Base-by-base conservation (phyloP, 768 basidiomycete species). In the Rhizopogon roseolus region DNA sequence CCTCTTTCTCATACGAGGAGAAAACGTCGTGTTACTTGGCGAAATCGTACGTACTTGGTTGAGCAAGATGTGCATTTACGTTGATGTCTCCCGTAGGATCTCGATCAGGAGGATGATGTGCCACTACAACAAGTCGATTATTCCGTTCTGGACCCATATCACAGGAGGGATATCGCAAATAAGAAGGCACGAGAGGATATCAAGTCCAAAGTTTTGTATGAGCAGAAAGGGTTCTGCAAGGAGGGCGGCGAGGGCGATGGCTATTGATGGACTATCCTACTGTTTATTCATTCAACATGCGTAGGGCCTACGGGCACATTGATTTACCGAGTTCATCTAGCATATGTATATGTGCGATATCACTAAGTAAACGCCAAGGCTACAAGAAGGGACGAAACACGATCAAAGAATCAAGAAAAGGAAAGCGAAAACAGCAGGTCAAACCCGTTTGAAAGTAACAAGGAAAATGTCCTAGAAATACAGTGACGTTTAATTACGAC, bases 191-290 rank as follows among this genome's bases (percentile, higher is more conserved):
- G 84, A n/a, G 95, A 97, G 61, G 88, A 92, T 53, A 70, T 74
- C 64, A 93, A 92, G 70, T 84, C 93, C 34, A 81, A 90, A 62
- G 79, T 96, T 40, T 73, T 98, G 54, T 90, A 80, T 62, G 84
- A 90, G 66, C 78, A 90, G 67, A 84, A 85, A 60, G 96, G 96
- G 2, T 98, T 96, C 70, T 93, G 87, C 66, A 92, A 87, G 67
- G 96, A 98, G 68, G 94, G 93, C 10, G 91, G 93, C 37, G 96
- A 98, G 73, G 95, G 95, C 7, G 96, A 98, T 68, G 93, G 93
- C 10, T 98, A 98, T 70, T 97, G 63, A 69, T 51, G 22, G 29
- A 52, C 52, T 42, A 49, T 40, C 14, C 29, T 37, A 53, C 46
- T 56, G 52, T 57, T 51, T 61, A 62, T 60, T 43, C 44, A 54